Evolutionary conservation across 192 early-diverging fungal species (phyloP), one percentile per base, ranked within the genome.

Genomic region (Podila epigama): DNA sequence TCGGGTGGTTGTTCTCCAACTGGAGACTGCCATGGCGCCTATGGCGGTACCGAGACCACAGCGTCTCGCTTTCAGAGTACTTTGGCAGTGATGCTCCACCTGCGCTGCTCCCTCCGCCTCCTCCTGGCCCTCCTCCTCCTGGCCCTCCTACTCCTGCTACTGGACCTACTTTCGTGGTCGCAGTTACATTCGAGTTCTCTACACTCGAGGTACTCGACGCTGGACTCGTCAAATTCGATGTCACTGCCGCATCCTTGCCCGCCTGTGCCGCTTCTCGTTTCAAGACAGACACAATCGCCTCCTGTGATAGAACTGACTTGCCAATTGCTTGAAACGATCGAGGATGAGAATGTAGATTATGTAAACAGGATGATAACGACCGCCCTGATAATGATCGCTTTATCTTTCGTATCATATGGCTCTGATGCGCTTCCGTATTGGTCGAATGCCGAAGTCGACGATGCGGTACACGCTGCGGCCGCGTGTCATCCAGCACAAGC

Each of bases 211-310:
- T 10, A 10, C 10, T 33, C 16, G 57, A 22, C 11, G 57, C 34
- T 9, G 48, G 29, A 15, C 20, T 39, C n/a, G 32, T 15, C 25
- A 20, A 33, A 27, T 27, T n/a, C 42, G 32, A 40, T 0, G 68
- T 44, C 53, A 71, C 62, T 13, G 5, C 25, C 16, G 60, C 32
- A 12, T 68, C 56, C 50, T 64, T 68, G 31, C 50, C 60, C 0
- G 54, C 60, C 18, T 68, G 79, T 69, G 68, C 84, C 56, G 16
- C 81, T 60, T 44, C 84, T 52, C 66, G 82, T 56, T 69, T 85
- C 83, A 68, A 80, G 79, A 28, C 80, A 69, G 12, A 80, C 61
- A 64, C 79, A 66, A 36, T 83, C 52, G 20, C 85, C 54, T 66
- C 85, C 66, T 61, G 80, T 60, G 22, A 11, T 11, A 54, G 31